Percentiles rank a stretch among this genome's conserved stretches.
Conservation (phyloP, 164 flowering plant species). For the Houttuynia cordata region DNA sequence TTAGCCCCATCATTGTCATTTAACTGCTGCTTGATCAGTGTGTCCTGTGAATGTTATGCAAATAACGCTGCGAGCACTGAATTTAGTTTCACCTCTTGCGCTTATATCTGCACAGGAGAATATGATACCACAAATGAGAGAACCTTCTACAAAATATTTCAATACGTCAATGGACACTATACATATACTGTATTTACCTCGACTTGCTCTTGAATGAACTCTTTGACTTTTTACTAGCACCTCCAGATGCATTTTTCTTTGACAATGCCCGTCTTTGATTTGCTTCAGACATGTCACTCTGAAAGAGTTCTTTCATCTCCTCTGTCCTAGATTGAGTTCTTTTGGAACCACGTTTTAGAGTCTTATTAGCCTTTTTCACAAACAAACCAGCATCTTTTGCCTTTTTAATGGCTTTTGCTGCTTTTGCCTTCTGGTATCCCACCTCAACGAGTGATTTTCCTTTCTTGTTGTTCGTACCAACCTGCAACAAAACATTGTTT, state of each 20-base stretch:
- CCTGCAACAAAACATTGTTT: constrained; percentile 19
- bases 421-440: constrained; percentile 71
- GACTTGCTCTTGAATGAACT: constrained; percentile 89
- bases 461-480: constrained; percentile 28
- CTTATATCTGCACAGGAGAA: neutral
- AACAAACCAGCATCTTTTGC: constrained; percentile 59
- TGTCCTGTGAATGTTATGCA: too few relatives aligned
- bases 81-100: neutral
- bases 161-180: neutral
- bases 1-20: neutral
- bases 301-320: constrained; percentile 72
- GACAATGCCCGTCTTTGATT: constrained; percentile 25
- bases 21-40: neutral
- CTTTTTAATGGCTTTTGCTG: constrained; percentile 59
- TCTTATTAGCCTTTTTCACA: constrained; percentile 24
- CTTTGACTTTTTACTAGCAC: constrained; percentile 41
- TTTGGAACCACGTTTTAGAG: constrained; percentile 26
- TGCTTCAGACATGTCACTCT: constrained; percentile 67
- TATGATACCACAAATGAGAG: neutral
- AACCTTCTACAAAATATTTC: too few relatives aligned
- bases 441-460: constrained; percentile 69
- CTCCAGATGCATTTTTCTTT: constrained; percentile 14
- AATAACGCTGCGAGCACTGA: too few relatives aligned
- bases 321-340: constrained; percentile 46
- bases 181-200: constrained; percentile 30